A percentile compares a stretch with the other conserved stretches of the same genome.
These are phyloP conservation scores for Pseudonitzschia pungens DNA, from an alignment of 108 stramenopile genomes.

Conservation along the genomic window DNA sequence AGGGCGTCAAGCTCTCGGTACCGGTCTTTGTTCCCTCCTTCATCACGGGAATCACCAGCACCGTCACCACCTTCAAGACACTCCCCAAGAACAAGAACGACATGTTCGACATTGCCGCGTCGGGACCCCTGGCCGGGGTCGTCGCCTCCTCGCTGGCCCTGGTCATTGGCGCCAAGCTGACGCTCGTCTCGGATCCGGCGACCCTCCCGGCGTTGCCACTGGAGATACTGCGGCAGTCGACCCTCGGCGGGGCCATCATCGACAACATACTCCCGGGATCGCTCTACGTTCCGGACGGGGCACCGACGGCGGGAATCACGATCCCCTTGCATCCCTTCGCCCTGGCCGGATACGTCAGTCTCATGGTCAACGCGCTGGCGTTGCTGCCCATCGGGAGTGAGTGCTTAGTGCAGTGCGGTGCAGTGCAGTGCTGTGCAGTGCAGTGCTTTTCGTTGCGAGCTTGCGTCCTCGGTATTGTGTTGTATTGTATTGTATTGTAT, in stretches of 20 bases:
- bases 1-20: slow-evolving; percentile 52
- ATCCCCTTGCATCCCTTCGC: slow-evolving; percentile 79
- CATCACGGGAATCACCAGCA: slow-evolving; percentile 70
- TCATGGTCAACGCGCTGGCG: slow-evolving; percentile 74
- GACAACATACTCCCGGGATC: slow-evolving; percentile 63
- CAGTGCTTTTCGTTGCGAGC: background rate
- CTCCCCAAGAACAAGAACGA: slow-evolving; percentile 72
- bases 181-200: slow-evolving; percentile 55
- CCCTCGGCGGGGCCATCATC: slow-evolving; percentile 74
- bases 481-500: background rate
- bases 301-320: slow-evolving; percentile 57
- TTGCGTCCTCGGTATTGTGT: background rate
- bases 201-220: slow-evolving; percentile 71
- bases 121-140: slow-evolving; percentile 74
- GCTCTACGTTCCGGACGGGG: slow-evolving; percentile 70
- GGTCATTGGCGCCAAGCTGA: slow-evolving; percentile 55
- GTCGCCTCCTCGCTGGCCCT: slow-evolving; percentile 57
- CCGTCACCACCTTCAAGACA: slow-evolving; percentile 67
- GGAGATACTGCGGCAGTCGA: slow-evolving; percentile 68
- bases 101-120: slow-evolving; percentile 74
- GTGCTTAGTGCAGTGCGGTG: slow-evolving; percentile 15
- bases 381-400: slow-evolving; percentile 79
- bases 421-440: background rate
- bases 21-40: slow-evolving; percentile 84
- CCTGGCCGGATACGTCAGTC: slow-evolving; percentile 71